Base-by-base conservation (phyloP, 2,329 filamentous ascomycete species). In the Colletotrichum falcatum region DNA sequence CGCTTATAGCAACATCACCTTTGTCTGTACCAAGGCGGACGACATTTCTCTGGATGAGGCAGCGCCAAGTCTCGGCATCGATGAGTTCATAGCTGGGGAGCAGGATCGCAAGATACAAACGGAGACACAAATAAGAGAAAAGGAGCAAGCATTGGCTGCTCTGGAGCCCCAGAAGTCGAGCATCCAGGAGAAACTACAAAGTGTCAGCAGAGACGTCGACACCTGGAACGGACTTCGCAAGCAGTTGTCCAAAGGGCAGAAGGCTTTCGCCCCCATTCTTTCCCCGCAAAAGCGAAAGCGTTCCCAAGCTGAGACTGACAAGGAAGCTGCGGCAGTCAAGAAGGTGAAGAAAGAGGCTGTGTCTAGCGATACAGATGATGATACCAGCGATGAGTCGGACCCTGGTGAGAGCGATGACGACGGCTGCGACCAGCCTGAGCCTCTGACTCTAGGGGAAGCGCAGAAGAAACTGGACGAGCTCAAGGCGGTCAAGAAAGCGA, bases 11-110 rank as follows among this genome's bases (percentile, higher is more conserved):
- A 81, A 79, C 2, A 81, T 90, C 3, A 89, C 87, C 0, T 91
- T 91, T 70, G 87, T 91, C 18, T 91, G 89, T 74, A 86, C 83
- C 20, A 91, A 91, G 75, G 89, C 87, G 0, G 89, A 91, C 73
- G 87, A 90, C 58, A 88, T 90, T 4, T 70, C 73, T 1, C 64
- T 78, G 12, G 80, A 74, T 0, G 82, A 84, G 63, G 77, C 77
- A 14, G 61, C 76, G 0, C 78, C 81, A 16, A 80, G 75, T 23
- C 76, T 87, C 7, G 76, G 74, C 33, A 55, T 70, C 4, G n/a
- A 44, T 12, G 35, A 35, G 2, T 5, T 14, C 30, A 70, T 66
- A 14, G 16, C n/a, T 7, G 7, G 56, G 4, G 39, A 44, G 51
- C 26, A 62, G 5, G 14, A 59, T 12, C 35, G 42, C 1, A 30